A percentile compares a stretch with the other conserved stretches of the same genome.
Conservation (phyloP, 257 asterid species). For the Craterostigma plantagineum region DNA sequence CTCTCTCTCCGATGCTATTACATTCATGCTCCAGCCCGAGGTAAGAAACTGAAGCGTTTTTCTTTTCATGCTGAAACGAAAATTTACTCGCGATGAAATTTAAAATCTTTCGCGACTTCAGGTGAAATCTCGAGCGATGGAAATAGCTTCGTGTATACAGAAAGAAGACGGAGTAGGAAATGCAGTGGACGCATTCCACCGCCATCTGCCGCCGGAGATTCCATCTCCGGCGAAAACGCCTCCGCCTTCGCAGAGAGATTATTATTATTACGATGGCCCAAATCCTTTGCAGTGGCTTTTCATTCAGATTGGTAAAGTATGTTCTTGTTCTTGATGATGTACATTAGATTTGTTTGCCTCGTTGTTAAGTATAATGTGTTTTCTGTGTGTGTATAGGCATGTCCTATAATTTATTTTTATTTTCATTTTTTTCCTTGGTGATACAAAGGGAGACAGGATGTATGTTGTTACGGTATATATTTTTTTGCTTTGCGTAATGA, state of each 20-base stretch:
- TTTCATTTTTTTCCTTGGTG: too few species aligned
- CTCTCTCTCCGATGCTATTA: slow-evolving; percentile 75
- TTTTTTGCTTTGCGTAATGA: too few species aligned
- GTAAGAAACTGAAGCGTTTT: too few species aligned
- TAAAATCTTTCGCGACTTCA: slow-evolving; percentile 8
- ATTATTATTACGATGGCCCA: slow-evolving; percentile 20
- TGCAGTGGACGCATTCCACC: slow-evolving; percentile 88
- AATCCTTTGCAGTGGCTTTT: slow-evolving; percentile 74
- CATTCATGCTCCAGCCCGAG: slow-evolving; percentile 90
- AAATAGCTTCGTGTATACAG: slow-evolving; percentile 40
- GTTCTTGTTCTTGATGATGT: slow-evolving; percentile 29
- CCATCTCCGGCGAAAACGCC: slow-evolving; percentile 21
- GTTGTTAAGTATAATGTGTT: too few species aligned
- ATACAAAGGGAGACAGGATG: too few species aligned
- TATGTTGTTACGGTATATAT: too few species aligned
- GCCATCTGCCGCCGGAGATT: slow-evolving; percentile 54
- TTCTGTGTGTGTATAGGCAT: too few species aligned
- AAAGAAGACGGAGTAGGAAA: slow-evolving; percentile 86
- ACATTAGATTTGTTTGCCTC: too few species aligned
- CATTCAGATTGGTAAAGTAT: slow-evolving; percentile 51
- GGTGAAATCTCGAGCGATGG: slow-evolving; percentile 72
- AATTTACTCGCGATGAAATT: background rate
- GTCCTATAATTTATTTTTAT: too few species aligned
- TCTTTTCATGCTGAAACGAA: background rate
- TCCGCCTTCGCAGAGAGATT: slow-evolving; percentile 13